Percentiles rank a stretch among this genome's conserved stretches.
Evolutionary conservation across 2,329 filamentous ascomycete genomes (phyloP).

Genomic region (Penicillium glabrum): DNA sequence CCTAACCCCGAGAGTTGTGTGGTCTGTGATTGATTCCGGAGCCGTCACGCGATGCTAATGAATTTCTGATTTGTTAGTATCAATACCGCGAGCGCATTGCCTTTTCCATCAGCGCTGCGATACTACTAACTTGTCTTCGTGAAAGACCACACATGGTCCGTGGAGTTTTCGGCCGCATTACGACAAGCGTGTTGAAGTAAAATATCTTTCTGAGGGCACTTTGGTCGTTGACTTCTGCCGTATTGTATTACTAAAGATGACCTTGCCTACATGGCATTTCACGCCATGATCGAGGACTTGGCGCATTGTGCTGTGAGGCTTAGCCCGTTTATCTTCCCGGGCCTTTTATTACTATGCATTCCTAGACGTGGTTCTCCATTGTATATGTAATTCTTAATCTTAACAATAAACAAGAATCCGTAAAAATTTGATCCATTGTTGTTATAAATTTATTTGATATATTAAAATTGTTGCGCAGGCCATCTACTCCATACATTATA

Average conservation of each 20-base stretch:
- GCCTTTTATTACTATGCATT: not conserved
- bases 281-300: not conserved
- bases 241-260: conserved; percentile 11
- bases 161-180: conserved; percentile 65
- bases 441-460: too few relatives aligned
- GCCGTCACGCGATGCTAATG: conserved; percentile 19
- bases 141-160: conserved; percentile 65
- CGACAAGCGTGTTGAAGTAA: conserved; percentile 28
- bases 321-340: not conserved
- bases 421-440: too few relatives aligned
- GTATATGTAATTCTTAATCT: not conserved
- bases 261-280: not conserved
- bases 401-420: too few relatives aligned
- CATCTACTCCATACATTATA: too few relatives aligned
- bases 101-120: conserved; percentile 67
- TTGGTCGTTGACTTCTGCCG: not conserved
- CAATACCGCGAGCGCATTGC: conserved; percentile 66
- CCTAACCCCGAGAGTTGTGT: conserved; percentile 3
- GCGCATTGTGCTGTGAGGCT: not conserved
- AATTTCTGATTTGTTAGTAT: conserved; percentile 44
- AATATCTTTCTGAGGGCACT: not conserved
- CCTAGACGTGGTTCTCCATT: not conserved
- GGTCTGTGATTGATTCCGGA: conserved; percentile 6
- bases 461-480: too few relatives aligned
- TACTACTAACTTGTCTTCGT: conserved; percentile 66